Evolutionary conservation across 306 rosid species (phyloP).

Genomic region (Prunus mume): DNA sequence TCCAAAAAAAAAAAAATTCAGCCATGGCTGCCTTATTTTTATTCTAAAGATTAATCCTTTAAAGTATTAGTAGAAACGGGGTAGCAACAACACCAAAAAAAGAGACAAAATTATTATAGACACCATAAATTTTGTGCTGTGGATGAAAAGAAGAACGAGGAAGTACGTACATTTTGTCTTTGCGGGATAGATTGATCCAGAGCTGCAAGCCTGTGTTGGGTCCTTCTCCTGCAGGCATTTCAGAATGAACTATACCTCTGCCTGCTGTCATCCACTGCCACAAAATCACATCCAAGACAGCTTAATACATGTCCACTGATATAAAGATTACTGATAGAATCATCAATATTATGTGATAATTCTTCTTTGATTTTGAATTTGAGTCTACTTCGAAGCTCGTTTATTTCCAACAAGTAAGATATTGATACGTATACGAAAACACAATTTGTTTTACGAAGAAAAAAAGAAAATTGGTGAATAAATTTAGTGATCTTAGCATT

Average conservation of each 20-base stretch:
- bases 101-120: not conserved
- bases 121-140: not conserved
- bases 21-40: not conserved
- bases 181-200: conserved; percentile 82
- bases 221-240: conserved; percentile 87
- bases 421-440: not conserved
- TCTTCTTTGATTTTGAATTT: no score
- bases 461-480: not conserved
- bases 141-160: not conserved
- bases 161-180: conserved; percentile 66
- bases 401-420: not conserved
- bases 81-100: not conserved
- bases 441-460: not conserved
- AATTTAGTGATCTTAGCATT: no score
- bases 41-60: not conserved
- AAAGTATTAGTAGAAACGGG: not conserved
- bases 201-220: conserved; percentile 79
- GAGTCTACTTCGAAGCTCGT: no score
- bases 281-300: not conserved
- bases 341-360: no score
- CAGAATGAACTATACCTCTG: conserved; percentile 94
- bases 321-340: not conserved
- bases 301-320: not conserved
- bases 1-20: not conserved
- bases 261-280: conserved; percentile 99